Evolutionary conservation across 2,329 filamentous ascomycete species (phyloP), one percentile per base, ranked within the genome.

Genomic region (Verticillium longisporum): DNA sequence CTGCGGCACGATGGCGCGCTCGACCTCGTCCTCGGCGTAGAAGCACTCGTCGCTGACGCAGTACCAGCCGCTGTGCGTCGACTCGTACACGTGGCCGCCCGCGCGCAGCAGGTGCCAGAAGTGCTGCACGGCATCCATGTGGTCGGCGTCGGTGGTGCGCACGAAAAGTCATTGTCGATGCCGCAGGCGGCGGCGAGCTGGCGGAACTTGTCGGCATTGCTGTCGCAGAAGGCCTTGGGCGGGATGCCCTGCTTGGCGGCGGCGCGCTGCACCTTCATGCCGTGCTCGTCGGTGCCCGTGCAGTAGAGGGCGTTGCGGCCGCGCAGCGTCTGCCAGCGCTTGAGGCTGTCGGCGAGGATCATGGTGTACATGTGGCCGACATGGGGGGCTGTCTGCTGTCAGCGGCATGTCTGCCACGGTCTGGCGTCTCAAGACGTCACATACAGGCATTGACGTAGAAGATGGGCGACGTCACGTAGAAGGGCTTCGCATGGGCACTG

Each of bases 361-460:
- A 98, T 93, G 53, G 90, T 91, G 74, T 97, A 98, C 63, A 99
- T 81, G 75, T 99, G 95, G 55, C 95, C 95, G 65, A 98, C 86
- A 78, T 99, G 95, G 58, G 95, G 95, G 55, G 91, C 92, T 94
- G 54, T n/a, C 21, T 18, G 9, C 41, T 7, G 41, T 53, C n/a
- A 26, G 41, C 10, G 15, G 41, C 3, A 3, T 26, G 26, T 26
- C 26, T 26, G 26, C 26, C 26, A 26, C 26, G 26, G 26, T 26
- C 26, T 26, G 26, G 26, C 26, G 26, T 26, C 26, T 4, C 26
- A 26, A 4, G 26, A 36, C 2, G 59, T 34, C 59, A 66, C 79
- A 67, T 78, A 93, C 91, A 87, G 60, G 93, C 91, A 83, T 99
- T 99, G 78, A 99, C 95, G 75, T 99, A 99, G 80, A 98, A 99